Percentiles rank a stretch among this genome's conserved stretches.
These are phyloP conservation scores for Boletus coccyginus DNA, from an alignment of 768 basidiomycete species.

Conservation along the genomic window DNA sequence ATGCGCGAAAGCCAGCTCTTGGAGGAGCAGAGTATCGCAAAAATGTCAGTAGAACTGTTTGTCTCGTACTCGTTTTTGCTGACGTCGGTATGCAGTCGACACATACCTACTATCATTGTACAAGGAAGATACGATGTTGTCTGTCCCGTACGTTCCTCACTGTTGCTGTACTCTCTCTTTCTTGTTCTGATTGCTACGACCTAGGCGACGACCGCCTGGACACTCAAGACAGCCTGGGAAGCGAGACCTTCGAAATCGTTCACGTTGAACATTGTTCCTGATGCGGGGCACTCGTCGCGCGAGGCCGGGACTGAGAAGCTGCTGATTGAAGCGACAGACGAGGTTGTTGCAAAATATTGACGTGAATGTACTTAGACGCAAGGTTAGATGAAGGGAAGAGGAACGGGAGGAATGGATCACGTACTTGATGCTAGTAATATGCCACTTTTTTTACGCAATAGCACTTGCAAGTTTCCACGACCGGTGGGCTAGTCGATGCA, in stretches of 20 bases:
- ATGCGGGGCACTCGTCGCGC: constrained; percentile 84
- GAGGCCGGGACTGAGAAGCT: constrained; percentile 69
- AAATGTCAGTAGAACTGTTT: constrained; percentile 56
- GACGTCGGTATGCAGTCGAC: constrained; percentile 51
- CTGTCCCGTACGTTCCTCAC: constrained; percentile 60
- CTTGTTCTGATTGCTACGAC: neutral
- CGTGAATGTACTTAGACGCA: neutral
- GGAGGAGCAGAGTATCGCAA: constrained; percentile 79
- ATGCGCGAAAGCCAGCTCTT: constrained; percentile 87
- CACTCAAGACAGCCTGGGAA: constrained; percentile 80
- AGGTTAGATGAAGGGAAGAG: neutral
- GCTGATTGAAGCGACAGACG: constrained; percentile 57
- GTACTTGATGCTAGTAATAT: neutral
- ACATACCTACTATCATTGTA: constrained; percentile 79
- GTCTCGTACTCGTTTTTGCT: constrained; percentile 3
- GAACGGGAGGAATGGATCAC: neutral
- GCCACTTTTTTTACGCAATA: neutral
- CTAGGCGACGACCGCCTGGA: constrained; percentile 77
- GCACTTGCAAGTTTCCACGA: neutral
- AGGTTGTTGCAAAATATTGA: constrained; percentile 27
- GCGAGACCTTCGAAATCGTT: constrained; percentile 47
- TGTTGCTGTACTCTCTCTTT: neutral
- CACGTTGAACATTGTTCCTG: constrained; percentile 65
- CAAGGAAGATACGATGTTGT: constrained; percentile 90
- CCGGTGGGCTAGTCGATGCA: neutral